phyloP scores from a whole-genome alignment of 2,329 filamentous ascomycete species.

The Cordyceps cateniannulata region DNA sequence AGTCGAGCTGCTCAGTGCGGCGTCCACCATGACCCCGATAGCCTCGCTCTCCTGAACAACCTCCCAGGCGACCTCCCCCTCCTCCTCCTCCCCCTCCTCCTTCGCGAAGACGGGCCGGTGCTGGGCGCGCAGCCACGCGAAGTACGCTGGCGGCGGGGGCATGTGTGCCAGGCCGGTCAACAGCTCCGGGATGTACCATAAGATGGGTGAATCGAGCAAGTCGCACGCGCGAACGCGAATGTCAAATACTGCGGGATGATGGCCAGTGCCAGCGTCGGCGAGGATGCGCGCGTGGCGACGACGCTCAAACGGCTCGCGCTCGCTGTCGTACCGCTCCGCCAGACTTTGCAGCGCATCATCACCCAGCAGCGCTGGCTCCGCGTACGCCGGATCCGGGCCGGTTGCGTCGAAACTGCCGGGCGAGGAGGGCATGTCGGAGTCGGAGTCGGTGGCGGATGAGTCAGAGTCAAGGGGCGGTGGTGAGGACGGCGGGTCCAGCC shows the following conservation, averaged over 20 bases:
- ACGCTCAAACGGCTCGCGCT: neutral
- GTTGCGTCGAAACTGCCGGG: too few relatives aligned
- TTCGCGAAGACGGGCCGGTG: neutral
- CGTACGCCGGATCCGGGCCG: neutral
- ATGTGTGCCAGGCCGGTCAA: neutral
- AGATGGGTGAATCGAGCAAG: conserved; percentile 1
- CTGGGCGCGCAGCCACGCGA: neutral
- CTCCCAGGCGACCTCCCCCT: too few relatives aligned
- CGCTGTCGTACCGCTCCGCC: neutral
- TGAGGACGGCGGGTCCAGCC: neutral
- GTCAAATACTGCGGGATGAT: neutral
- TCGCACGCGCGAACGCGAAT: neutral
- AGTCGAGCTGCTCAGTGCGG: too few relatives aligned
- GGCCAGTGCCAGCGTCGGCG: neutral
- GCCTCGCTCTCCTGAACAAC: too few relatives aligned
- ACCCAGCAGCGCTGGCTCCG: conserved; percentile 1
- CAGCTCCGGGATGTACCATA: conserved; percentile 2
- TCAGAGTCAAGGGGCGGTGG: neutral
- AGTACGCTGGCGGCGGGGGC: neutral
- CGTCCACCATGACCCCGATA: too few relatives aligned
- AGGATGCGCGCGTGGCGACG: neutral
- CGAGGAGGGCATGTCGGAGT: too few relatives aligned
- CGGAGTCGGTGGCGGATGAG: too few relatives aligned
- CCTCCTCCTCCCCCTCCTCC: too few relatives aligned
- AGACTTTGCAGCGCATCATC: neutral